Conservation (phyloP, 805 yeast species). For the Danielia oregonensis region DNA sequence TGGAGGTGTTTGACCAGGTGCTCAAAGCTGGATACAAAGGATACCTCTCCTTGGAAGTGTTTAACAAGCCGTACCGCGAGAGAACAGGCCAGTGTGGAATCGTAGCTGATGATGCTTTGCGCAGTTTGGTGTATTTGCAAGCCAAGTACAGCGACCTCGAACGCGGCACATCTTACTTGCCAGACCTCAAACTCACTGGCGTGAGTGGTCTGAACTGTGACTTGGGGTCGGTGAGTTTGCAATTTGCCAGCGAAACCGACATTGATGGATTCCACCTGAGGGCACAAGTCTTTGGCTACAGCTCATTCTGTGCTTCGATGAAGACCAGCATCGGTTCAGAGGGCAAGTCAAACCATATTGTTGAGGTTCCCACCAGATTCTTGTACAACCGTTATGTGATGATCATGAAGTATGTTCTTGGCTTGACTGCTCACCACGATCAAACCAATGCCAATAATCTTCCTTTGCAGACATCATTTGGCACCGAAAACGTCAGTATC, state of each 20-base stretch:
- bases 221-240: neutral
- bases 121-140: slow-evolving; percentile 13
- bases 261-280: neutral
- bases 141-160: neutral
- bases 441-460: slow-evolving; percentile 1
- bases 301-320: neutral
- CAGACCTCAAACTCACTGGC: neutral
- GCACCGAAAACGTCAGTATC: neutral
- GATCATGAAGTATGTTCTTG: slow-evolving; percentile 1
- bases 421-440: neutral
- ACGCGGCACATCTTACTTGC: neutral
- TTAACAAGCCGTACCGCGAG: slow-evolving; percentile 10
- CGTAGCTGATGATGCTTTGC: slow-evolving; percentile 13
- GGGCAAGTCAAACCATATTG: neutral
- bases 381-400: slow-evolving; percentile 3
- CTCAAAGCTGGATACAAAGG: slow-evolving; percentile 10
- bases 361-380: neutral
- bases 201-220: neutral
- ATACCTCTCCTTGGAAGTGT: slow-evolving; percentile 14
- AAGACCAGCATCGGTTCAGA: neutral
- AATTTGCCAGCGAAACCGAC: neutral
- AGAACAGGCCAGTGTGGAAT: slow-evolving; percentile 2
- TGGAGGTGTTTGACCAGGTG: slow-evolving; percentile 3
- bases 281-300: neutral
- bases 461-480: slow-evolving; percentile 4